phyloP scores from a whole-genome alignment of 192 early-diverging fungal genomes.

The Umbelopsis isabellina region DNA sequence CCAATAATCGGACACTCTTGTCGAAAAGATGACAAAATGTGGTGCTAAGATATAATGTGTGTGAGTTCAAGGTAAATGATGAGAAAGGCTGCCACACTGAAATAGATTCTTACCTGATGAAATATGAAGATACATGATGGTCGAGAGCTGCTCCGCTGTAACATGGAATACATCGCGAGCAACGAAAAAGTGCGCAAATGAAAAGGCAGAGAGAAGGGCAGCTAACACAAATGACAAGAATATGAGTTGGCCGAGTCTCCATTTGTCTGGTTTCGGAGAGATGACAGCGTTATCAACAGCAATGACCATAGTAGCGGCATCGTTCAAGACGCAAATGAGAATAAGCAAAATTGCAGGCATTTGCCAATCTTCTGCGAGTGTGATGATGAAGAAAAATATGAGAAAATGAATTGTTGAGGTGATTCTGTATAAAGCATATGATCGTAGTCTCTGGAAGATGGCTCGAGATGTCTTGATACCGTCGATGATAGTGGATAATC shows the following conservation, averaged over 20 bases:
- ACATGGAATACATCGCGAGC: conserved; percentile 44
- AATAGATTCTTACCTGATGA: conserved; percentile 51
- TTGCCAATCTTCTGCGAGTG: conserved; percentile 64
- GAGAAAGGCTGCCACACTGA: not conserved
- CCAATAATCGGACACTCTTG: conserved; percentile 63
- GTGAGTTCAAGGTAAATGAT: not conserved
- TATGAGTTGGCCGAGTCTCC: conserved; percentile 70
- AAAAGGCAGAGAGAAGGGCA: conserved; percentile 56
- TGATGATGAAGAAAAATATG: conserved; percentile 77
- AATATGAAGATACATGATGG: conserved; percentile 78
- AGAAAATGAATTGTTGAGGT: conserved; percentile 80
- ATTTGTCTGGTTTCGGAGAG: conserved; percentile 70
- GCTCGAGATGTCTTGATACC: conserved; percentile 70
- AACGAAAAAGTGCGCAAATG: conserved; percentile 70
- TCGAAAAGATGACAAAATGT: conserved; percentile 80
- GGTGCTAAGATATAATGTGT: conserved; percentile 44
- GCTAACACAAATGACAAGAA: conserved; percentile 68
- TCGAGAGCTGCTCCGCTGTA: conserved; percentile 43
- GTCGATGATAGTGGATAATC: conserved; percentile 76
- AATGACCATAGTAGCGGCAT: conserved; percentile 72
- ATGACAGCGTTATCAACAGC: conserved; percentile 74
- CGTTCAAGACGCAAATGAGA: conserved; percentile 73
- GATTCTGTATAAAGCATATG: conserved; percentile 74
- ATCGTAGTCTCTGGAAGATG: conserved; percentile 76
- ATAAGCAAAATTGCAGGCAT: conserved; percentile 69